Evolutionary conservation across 768 basidiomycete species (phyloP).

Genomic region (Macrocybe gigantea): DNA sequence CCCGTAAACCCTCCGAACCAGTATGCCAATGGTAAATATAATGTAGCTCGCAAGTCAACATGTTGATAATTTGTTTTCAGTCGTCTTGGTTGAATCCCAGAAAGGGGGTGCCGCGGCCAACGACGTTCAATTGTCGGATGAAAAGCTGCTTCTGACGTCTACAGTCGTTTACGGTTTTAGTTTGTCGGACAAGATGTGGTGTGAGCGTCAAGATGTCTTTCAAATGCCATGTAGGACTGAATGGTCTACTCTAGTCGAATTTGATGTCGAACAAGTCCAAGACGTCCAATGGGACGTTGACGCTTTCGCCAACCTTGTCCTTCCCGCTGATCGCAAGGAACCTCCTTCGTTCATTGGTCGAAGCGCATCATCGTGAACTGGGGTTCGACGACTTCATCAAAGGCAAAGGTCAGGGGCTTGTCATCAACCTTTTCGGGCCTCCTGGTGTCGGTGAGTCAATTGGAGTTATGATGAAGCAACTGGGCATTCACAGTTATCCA

Average conservation of each 20-base stretch:
- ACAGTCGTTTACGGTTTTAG: slow-evolving; percentile 52
- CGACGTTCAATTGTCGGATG: background rate
- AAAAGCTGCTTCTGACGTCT: background rate
- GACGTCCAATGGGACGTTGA: slow-evolving; percentile 52
- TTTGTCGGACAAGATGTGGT: slow-evolving; percentile 52
- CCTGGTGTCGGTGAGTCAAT: slow-evolving; percentile 45
- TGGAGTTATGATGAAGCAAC: background rate
- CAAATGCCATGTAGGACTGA: background rate
- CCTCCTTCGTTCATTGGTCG: slow-evolving; percentile 51
- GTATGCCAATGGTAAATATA: background rate
- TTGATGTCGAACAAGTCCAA: slow-evolving; percentile 48
- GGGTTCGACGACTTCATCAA: slow-evolving; percentile 59
- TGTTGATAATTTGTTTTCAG: too few species aligned
- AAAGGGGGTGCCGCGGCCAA: too few species aligned
- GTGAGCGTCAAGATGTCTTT: slow-evolving; percentile 26
- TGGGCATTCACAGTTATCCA: slow-evolving; percentile 5
- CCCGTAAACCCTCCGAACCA: background rate
- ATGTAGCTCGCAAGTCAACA: background rate
- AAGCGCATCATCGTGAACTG: slow-evolving; percentile 46
- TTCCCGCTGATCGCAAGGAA: slow-evolving; percentile 47
- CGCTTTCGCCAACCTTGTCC: slow-evolving; percentile 54
- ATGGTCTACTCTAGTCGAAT: slow-evolving; percentile 38
- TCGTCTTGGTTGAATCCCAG: too few species aligned
- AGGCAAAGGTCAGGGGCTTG: slow-evolving; percentile 49
- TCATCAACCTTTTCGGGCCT: slow-evolving; percentile 52